Base-by-base conservation (phyloP, 495 filamentous ascomycete species). In the Gamarada debralockiae region DNA sequence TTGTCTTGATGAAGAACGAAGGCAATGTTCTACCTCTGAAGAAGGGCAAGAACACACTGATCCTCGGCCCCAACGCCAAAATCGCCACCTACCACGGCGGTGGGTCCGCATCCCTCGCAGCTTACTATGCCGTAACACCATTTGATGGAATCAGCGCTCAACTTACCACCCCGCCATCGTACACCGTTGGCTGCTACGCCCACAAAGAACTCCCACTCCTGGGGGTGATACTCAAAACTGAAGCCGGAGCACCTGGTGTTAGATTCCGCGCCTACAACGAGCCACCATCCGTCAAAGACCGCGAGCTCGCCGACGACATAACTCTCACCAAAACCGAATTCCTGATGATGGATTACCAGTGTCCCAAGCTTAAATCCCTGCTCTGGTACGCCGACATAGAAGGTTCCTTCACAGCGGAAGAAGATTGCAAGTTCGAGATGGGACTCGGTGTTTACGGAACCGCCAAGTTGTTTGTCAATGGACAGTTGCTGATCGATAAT, bases 1-100 rank as follows among this genome's bases (percentile, higher is more conserved):
- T 87, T 20, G 86, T 90, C 7, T 73, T 91, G 9, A 70, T 91
- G 49, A 89, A 89, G 67, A 91, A 92, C 39, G 77, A 88, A 9
- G 71, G 73, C n/a, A 70, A 72, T 37, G 66, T 83, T 17, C 69
- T 92, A 5, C 88, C 88, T 1, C 66, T 92, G 14, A 79, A 77
- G 44, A 82, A 78, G 56, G 71, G 76, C 18, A 82, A 82, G 59
- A 81, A 80, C 73, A 72, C 74, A 45, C 63, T 73, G 25, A 65
- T 75, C 13, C 61, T 75, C 34, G 88, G 88, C 5, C 88, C 88
- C 13, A 92, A 92, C 62, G 78, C 86, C 29, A 86, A 84, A 59
- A 65, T 82, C 23, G 80, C 84, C 1, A 75, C 81, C 10, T 85
- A 82, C 64, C 81, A 83, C 58, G 86, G 86, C 42, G 86, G 86